Base-by-base conservation (phyloP, 441 rosid genomes). In the Populus hybrid region DNA sequence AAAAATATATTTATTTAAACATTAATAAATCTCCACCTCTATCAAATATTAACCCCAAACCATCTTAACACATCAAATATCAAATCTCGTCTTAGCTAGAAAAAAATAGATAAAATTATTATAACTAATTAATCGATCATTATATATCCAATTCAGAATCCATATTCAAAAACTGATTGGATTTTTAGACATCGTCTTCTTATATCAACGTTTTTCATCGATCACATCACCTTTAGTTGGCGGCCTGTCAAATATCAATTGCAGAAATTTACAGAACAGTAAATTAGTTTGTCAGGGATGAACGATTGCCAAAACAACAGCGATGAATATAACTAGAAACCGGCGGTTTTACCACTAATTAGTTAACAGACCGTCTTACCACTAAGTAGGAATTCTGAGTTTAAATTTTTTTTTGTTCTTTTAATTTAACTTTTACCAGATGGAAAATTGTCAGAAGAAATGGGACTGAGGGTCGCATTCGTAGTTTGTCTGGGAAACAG, bases 1-100 rank as follows among this genome's bases (percentile, higher is more conserved):
- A 33, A 33, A 6, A 31, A 31, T 31, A 31, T 31, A 31, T 4
- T 31, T 31, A 31, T 31, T 31, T 31, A 31, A 31, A 31, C 0
- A 31, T 31, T 4, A 0, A 31, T 0, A 0, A 31, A 31, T 31
- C 33, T 4, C 33, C 0, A 31, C 4, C 0, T 31, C 1, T 33
- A 33, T 23, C 23, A 23, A 1, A 6, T 33, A 33, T 6, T 33
- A 33, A 0, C 5, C 36, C 1, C 7, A 6, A 33, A 0, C 6
- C 1, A 6, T 33, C 7, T 0, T 33, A 0, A 33, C 35, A 1
- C 6, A 33, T 6, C 0, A 6, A 33, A 6, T 33, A 33, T 33
- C 0, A 33, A 33, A 6, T 33, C 6, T 33, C 6, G 6, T 6
- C 0, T 23, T 23, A 23, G 23, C 23, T 0, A n/a, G n/a, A n/a